A percentile compares a stretch with the other conserved stretches of the same genome.
These are phyloP conservation scores for Suhomyces yuchorum DNA, from an alignment of 1,139 yeast species.

Conservation along the genomic window DNA sequence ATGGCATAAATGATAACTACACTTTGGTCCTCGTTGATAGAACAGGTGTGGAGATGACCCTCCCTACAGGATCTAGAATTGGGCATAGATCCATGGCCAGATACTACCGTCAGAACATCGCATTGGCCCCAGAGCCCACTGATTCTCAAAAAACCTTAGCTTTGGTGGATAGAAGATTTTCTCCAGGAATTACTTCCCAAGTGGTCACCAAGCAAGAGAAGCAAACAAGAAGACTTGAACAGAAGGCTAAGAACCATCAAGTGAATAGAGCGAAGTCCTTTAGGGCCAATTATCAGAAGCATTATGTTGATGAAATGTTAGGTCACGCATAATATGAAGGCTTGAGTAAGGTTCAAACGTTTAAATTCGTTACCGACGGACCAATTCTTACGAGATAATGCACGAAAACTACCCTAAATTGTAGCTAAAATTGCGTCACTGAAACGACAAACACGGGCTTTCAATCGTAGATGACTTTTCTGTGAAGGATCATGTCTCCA, in stretches of 20 bases:
- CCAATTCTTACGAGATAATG: not conserved
- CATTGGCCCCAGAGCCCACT: conserved; percentile 25
- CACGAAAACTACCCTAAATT: not conserved
- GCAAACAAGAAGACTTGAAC: conserved; percentile 30
- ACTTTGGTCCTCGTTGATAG: conserved; percentile 40
- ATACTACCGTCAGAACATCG: conserved; percentile 44
- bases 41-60: conserved; percentile 42
- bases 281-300: conserved; percentile 39
- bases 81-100: conserved; percentile 53
- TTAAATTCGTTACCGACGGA: not conserved
- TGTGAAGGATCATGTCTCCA: no score
- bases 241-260: conserved; percentile 26
- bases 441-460: no score
- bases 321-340: conserved; percentile 7
- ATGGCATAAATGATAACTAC: conserved; percentile 29
- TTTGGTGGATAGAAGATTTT: conserved; percentile 41
- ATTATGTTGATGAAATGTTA: conserved; percentile 43
- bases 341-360: not conserved
- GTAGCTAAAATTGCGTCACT: not conserved
- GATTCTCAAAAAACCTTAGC: conserved; percentile 42
- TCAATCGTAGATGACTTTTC: no score
- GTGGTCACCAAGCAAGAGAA: conserved; percentile 41
- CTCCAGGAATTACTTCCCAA: conserved; percentile 39
- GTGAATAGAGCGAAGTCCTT: conserved; percentile 31
- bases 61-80: conserved; percentile 52